phyloP scores from a whole-genome alignment of 2,329 filamentous ascomycete species.

The Microdochium paspali region DNA sequence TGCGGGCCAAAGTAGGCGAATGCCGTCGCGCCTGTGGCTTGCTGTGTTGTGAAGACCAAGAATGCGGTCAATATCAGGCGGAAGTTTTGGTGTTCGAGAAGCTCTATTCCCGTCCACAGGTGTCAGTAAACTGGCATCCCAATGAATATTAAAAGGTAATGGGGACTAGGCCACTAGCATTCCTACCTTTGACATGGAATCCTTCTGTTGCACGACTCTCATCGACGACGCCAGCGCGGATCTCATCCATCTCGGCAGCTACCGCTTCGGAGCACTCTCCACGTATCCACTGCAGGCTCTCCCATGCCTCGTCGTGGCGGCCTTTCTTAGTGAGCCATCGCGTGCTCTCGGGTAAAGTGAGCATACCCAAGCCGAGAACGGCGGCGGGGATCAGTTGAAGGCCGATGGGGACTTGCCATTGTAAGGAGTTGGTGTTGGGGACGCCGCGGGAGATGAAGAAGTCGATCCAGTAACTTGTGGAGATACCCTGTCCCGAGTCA shows the following conservation, averaged over 20 bases:
- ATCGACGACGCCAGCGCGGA: constrained; percentile 32
- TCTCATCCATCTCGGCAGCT: constrained; percentile 37
- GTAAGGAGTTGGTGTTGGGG: constrained; percentile 19
- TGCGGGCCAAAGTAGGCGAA: constrained; percentile 46
- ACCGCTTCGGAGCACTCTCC: constrained; percentile 25
- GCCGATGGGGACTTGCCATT: constrained; percentile 48
- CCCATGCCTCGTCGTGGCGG: constrained; percentile 32
- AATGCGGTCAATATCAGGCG: constrained; percentile 31
- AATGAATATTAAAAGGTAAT: no score
- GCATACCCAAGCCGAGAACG: constrained; percentile 35
- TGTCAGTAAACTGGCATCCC: no score
- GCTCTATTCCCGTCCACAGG: constrained; percentile 24
- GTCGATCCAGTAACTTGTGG: constrained; percentile 43
- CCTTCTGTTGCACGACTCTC: constrained; percentile 33
- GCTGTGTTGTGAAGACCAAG: constrained; percentile 39
- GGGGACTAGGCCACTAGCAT: no score
- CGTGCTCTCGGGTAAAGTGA: constrained; percentile 37
- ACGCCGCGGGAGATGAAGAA: constrained; percentile 30
- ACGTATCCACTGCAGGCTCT: constrained; percentile 41
- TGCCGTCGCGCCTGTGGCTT: constrained; percentile 43
- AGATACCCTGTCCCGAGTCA: no score
- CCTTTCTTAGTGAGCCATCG: constrained; percentile 38
- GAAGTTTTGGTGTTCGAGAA: constrained; percentile 33
- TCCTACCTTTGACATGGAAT: constrained; percentile 22
- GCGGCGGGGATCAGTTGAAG: constrained; percentile 37